Evolutionary conservation across 2,329 filamentous ascomycete species (phyloP).

Genomic region (Myriosclerotinia duriaeana): DNA sequence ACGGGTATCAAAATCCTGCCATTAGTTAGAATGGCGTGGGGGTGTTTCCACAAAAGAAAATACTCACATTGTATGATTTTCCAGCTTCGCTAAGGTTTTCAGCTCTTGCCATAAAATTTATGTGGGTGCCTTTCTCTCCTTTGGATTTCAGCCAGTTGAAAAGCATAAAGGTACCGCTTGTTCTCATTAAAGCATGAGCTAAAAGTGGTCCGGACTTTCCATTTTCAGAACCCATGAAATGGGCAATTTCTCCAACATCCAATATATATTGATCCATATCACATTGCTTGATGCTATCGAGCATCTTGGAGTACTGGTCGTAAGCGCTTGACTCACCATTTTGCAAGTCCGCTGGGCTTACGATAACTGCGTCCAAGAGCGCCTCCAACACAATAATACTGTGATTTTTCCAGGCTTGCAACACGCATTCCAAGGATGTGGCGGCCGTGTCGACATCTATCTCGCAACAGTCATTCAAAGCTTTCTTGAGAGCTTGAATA

Average conservation of each 20-base stretch:
- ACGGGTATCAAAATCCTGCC: slow-evolving; percentile 63
- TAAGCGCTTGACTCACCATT: background rate
- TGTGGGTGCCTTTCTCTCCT: slow-evolving; percentile 20
- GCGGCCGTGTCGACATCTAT: slow-evolving; percentile 24
- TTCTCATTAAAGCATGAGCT: slow-evolving; percentile 50
- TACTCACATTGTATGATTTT: slow-evolving; percentile 49
- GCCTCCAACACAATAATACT: background rate
- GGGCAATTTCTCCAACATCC: slow-evolving; percentile 15
- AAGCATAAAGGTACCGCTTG: slow-evolving; percentile 44
- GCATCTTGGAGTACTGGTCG: slow-evolving; percentile 12
- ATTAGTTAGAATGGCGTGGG: slow-evolving; percentile 18
- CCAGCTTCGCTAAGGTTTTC: slow-evolving; percentile 51
- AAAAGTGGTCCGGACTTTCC: slow-evolving; percentile 40
- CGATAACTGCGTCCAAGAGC: slow-evolving; percentile 2
- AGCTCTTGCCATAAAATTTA: slow-evolving; percentile 48
- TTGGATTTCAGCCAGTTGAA: slow-evolving; percentile 13
- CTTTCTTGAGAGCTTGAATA: slow-evolving; percentile 16
- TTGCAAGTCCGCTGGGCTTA: slow-evolving; percentile 4
- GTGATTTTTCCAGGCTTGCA: slow-evolving; percentile 23
- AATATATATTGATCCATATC: slow-evolving; percentile 18
- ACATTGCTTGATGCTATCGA: slow-evolving; percentile 9
- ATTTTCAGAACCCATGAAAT: slow-evolving; percentile 9
- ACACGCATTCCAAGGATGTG: slow-evolving; percentile 26
- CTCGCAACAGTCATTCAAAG: slow-evolving; percentile 6
- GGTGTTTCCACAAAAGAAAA: background rate